These are phyloP conservation scores for Xylaria acuta DNA, from an alignment of 495 filamentous ascomycete genomes.

Conservation along the genomic window DNA sequence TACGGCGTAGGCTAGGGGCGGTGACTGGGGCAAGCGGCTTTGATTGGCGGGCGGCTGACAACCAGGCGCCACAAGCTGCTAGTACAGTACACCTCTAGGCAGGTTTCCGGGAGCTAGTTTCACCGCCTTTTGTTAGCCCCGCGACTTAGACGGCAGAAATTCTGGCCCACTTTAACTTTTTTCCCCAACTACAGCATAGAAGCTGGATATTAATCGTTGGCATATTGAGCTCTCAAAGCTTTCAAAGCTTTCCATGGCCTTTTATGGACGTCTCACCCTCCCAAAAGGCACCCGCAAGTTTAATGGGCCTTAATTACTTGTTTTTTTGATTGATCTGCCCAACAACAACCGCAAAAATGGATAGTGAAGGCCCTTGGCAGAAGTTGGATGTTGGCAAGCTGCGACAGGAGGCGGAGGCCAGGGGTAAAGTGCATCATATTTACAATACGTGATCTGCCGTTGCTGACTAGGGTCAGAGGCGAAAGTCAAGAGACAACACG, in stretches of 20 bases:
- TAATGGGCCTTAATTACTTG: too few relatives aligned
- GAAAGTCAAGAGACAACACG: conserved; percentile 33
- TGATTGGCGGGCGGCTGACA: not conserved
- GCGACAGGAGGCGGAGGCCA: conserved; percentile 33
- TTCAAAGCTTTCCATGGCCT: not conserved
- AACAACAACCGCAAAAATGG: conserved; percentile 16
- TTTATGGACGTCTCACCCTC: too few relatives aligned
- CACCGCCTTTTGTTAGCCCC: conserved; percentile 19
- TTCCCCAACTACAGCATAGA: not conserved
- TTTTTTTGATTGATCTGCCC: not conserved
- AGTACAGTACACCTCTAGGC: not conserved
- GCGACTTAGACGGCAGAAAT: conserved; percentile 9
- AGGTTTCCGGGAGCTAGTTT: not conserved
- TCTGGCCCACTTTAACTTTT: conserved; percentile 17
- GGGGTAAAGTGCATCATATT: conserved; percentile 27
- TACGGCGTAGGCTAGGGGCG: not conserved
- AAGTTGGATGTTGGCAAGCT: conserved; percentile 34
- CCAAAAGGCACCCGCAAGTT: not conserved
- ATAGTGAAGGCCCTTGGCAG: conserved; percentile 24
- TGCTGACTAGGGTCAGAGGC: conserved; percentile 32
- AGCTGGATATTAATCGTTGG: not conserved
- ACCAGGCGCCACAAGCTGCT: not conserved
- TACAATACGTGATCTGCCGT: not conserved
- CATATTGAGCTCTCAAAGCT: not conserved
- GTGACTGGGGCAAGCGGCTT: not conserved